phyloP scores from a whole-genome alignment of 495 filamentous ascomycete genomes.

The Annulohypoxylon nitens region DNA sequence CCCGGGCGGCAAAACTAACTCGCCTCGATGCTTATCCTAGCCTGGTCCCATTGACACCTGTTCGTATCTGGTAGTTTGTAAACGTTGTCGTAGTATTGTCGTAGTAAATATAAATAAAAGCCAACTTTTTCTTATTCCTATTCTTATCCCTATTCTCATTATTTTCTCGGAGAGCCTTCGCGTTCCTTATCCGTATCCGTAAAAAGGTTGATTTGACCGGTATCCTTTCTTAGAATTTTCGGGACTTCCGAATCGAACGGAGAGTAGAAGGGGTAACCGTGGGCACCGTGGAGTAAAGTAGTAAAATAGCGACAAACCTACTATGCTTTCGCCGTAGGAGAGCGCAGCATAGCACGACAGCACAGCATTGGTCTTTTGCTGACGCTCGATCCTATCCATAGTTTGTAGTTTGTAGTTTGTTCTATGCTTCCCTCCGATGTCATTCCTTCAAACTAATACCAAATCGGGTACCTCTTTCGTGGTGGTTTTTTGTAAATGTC shows the following conservation, averaged over 20 bases:
- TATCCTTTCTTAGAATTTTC: constrained; percentile 20
- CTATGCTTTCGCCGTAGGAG: constrained; percentile 3
- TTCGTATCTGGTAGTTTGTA: background rate
- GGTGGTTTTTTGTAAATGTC: too few relatives aligned
- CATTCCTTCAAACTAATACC: constrained; percentile 5
- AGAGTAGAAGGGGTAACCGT: background rate
- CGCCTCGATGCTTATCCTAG: constrained; percentile 12
- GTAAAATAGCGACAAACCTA: too few relatives aligned
- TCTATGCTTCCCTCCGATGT: constrained; percentile 17
- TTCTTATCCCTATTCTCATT: background rate
- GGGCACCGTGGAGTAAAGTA: constrained; percentile 14
- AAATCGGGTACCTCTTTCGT: constrained; percentile 25
- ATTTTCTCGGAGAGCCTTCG: constrained; percentile 9
- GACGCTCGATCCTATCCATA: constrained; percentile 37
- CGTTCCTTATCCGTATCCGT: constrained; percentile 17
- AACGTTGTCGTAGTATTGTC: too few relatives aligned
- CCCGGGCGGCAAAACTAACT: constrained; percentile 22
- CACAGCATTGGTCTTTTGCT: constrained; percentile 28
- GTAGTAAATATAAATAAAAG: background rate
- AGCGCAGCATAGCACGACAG: background rate
- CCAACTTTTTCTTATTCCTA: background rate
- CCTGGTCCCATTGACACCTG: background rate
- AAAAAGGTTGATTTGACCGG: background rate
- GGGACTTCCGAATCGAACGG: constrained; percentile 25
- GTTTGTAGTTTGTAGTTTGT: constrained; percentile 7